phyloP scores from a whole-genome alignment of 371 early-diverging fungal species.

The Furculomyces boomerangus region DNA sequence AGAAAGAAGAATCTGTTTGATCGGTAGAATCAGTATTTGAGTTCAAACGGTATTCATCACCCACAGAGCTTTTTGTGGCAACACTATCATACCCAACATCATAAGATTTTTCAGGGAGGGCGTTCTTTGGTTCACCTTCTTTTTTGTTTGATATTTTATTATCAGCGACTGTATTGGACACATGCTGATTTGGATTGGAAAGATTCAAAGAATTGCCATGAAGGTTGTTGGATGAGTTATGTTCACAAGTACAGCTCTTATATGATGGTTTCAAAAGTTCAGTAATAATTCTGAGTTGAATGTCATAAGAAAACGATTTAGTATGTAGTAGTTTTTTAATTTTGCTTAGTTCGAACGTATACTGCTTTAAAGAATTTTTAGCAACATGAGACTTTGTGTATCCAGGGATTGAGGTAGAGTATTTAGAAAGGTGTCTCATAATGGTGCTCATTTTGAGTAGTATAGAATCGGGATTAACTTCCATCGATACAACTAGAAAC shows the following conservation, averaged over 20 bases:
- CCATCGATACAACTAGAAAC: constrained; percentile 16
- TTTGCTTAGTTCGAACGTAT: constrained; percentile 19
- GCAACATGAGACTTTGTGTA: constrained; percentile 15
- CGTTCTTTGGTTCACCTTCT: too few relatives aligned
- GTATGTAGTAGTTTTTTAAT: constrained; percentile 23
- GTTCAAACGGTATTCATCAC: too few relatives aligned
- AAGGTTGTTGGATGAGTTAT: constrained; percentile 15
- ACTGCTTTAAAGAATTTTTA: constrained; percentile 17
- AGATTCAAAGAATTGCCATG: constrained; percentile 1
- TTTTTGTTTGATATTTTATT: too few relatives aligned
- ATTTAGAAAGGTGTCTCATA: constrained; percentile 18
- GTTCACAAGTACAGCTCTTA: neutral
- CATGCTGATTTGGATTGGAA: too few relatives aligned
- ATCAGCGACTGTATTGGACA: too few relatives aligned
- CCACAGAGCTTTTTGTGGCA: too few relatives aligned
- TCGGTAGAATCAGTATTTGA: neutral
- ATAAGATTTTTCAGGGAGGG: too few relatives aligned
- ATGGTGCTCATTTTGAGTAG: constrained; percentile 20
- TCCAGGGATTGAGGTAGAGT: constrained; percentile 21
- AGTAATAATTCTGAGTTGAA: constrained; percentile 23
- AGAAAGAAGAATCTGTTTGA: constrained; percentile 11
- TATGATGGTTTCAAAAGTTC: constrained; percentile 9
- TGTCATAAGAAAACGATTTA: constrained; percentile 24
- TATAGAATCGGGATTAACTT: constrained; percentile 15
- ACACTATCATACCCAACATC: too few relatives aligned